Percentiles rank a stretch among this genome's conserved stretches.
Evolutionary conservation across 176 grass and related monocot species (phyloP).

Genomic region (Rhynchospora pubera): DNA sequence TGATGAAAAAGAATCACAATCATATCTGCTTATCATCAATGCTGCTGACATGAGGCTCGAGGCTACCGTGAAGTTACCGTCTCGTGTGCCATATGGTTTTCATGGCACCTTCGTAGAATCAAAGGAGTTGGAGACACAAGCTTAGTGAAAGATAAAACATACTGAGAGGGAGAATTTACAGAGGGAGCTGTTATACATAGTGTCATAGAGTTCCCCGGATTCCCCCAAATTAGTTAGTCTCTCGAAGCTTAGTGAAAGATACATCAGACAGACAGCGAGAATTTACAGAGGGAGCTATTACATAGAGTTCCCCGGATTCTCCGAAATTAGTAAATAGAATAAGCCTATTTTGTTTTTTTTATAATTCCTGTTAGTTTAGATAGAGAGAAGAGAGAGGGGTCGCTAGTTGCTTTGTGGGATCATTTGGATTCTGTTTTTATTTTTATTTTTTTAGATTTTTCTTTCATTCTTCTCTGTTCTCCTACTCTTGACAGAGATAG

Average conservation of each 20-base stretch:
- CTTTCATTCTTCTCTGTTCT: background rate
- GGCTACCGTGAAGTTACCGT: constrained; percentile 73
- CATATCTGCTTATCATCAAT: constrained; percentile 61
- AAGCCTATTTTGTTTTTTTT: constrained; percentile 3
- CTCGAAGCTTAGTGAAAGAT: constrained; percentile 34
- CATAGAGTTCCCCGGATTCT: constrained; percentile 19
- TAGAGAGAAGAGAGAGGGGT: background rate
- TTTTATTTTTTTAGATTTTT: background rate
- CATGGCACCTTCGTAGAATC: constrained; percentile 75
- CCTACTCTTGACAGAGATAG: background rate
- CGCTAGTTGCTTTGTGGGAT: constrained; percentile 24
- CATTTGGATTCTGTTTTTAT: constrained; percentile 26
- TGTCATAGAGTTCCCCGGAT: constrained; percentile 17
- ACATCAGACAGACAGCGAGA: background rate
- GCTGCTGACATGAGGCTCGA: constrained; percentile 65
- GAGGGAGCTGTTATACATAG: constrained; percentile 10
- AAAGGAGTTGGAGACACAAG: constrained; percentile 45
- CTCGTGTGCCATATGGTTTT: constrained; percentile 84
- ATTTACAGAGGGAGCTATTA: constrained; percentile 19
- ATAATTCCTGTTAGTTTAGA: background rate
- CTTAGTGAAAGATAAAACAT: constrained; percentile 16
- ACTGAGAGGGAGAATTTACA: background rate
- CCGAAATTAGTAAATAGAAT: background rate
- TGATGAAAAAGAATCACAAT: constrained; percentile 41
- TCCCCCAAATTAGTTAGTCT: background rate